These are phyloP conservation scores for Yamadazyma songkhlaensis DNA, from an alignment of 1,139 yeast species.

Conservation along the genomic window DNA sequence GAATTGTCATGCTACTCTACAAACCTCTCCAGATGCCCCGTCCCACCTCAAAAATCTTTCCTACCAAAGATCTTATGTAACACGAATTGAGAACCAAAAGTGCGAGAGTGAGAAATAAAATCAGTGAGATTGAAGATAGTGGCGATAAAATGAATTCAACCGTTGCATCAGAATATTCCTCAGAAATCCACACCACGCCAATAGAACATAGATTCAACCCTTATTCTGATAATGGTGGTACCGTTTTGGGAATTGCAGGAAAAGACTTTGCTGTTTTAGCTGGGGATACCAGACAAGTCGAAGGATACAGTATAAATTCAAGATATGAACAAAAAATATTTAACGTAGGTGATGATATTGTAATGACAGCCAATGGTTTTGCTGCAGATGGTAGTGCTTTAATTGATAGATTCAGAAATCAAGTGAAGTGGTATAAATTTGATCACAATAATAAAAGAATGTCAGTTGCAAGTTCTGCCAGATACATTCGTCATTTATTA, in stretches of 20 bases:
- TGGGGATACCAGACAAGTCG: constrained; percentile 96
- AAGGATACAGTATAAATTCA: constrained; percentile 90
- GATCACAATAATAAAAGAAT: constrained; percentile 73
- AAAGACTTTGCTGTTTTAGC: constrained; percentile 96
- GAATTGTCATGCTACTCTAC: too few relatives aligned
- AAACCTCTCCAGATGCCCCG: too few relatives aligned
- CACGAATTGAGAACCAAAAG: not conserved
- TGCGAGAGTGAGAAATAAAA: not conserved
- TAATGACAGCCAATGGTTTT: constrained; percentile 93
- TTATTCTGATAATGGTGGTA: constrained; percentile 95
- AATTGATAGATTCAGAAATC: constrained; percentile 70
- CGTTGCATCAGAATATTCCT: constrained; percentile 60
- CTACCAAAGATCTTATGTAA: too few relatives aligned
- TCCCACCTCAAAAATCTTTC: too few relatives aligned
- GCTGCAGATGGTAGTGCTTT: constrained; percentile 93
- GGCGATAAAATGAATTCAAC: constrained; percentile 30
- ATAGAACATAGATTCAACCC: constrained; percentile 96
- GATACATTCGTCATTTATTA: constrained; percentile 84
- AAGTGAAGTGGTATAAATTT: constrained; percentile 92
- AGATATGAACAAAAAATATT: constrained; percentile 91
- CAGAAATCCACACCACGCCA: constrained; percentile 55
- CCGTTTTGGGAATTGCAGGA: constrained; percentile 96
- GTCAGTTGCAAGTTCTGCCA: constrained; percentile 73
- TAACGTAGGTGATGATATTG: constrained; percentile 83
- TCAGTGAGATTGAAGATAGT: constrained; percentile 4